Evolutionary conservation across 176 grass and related monocot genomes (phyloP).

Genomic region (Microstegium vimineum): DNA sequence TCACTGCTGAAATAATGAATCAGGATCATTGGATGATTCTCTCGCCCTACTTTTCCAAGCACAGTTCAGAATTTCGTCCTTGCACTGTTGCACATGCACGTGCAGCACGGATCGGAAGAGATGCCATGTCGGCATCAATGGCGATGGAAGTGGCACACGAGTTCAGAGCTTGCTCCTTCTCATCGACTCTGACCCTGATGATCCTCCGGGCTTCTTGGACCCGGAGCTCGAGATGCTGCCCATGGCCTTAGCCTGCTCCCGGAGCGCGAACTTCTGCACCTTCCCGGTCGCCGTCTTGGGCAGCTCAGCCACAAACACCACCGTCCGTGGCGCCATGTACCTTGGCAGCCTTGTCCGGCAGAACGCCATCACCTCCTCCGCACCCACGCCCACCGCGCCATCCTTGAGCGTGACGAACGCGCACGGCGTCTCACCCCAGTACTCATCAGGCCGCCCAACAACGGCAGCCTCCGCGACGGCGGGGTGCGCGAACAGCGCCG

Average conservation of each 20-base stretch:
- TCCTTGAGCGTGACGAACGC: slow-evolving; percentile 66
- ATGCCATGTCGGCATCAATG: background rate
- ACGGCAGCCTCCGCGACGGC: slow-evolving; percentile 70
- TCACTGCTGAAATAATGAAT: no score
- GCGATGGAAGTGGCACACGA: background rate
- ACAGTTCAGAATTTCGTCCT: no score
- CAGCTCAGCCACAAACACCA: slow-evolving; percentile 64
- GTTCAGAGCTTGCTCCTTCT: slow-evolving; percentile 72
- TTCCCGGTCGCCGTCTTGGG: slow-evolving; percentile 93
- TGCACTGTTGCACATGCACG: no score
- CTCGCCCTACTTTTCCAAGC: no score
- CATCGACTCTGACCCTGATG: background rate
- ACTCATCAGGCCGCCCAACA: slow-evolving; percentile 61
- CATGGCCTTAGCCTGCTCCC: slow-evolving; percentile 69
- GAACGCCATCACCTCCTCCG: slow-evolving; percentile 64
- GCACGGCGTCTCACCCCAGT: slow-evolving; percentile 95
- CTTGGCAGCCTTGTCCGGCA: slow-evolving; percentile 57
- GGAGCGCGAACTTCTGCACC: slow-evolving; percentile 74
- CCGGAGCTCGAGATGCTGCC: slow-evolving; percentile 24
- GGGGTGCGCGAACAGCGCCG: slow-evolving; percentile 62
- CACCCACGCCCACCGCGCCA: background rate
- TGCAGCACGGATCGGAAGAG: no score
- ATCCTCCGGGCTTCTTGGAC: background rate
- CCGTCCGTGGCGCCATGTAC: slow-evolving; percentile 72
- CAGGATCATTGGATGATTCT: no score